phyloP scores from a whole-genome alignment of 2,329 filamentous ascomycete genomes.

The Venturiaceae sp. region DNA sequence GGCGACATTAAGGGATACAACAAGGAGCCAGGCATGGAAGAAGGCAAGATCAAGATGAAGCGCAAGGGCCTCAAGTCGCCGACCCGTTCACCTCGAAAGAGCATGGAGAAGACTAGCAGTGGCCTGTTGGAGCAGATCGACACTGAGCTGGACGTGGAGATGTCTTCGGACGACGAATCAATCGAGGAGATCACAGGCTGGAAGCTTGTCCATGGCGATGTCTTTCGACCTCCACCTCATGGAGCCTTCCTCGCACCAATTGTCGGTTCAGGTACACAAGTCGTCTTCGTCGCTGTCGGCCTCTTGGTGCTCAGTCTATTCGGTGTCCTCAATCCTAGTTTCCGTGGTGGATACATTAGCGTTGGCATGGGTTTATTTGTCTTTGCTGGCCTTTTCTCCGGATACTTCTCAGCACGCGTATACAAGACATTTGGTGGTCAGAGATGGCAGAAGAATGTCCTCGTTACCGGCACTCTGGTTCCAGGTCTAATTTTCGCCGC shows the following conservation, averaged over 20 bases:
- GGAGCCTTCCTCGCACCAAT: slow-evolving; percentile 69
- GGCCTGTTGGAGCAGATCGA: slow-evolving; percentile 56
- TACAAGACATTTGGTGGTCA: slow-evolving; percentile 76
- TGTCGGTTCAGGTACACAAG: slow-evolving; percentile 76
- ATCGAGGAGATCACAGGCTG: slow-evolving; percentile 77
- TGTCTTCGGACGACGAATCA: slow-evolving; percentile 59
- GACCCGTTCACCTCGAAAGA: slow-evolving; percentile 32
- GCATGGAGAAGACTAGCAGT: slow-evolving; percentile 39
- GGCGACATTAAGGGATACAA: slow-evolving; percentile 64
- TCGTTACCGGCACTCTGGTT: slow-evolving; percentile 65
- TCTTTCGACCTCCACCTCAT: slow-evolving; percentile 64
- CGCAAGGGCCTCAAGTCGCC: slow-evolving; percentile 37
- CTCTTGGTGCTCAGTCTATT: slow-evolving; percentile 64
- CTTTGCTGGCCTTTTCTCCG: slow-evolving; percentile 73
- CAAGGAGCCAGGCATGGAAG: slow-evolving; percentile 55
- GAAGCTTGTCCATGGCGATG: slow-evolving; percentile 83
- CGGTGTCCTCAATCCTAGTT: slow-evolving; percentile 74
- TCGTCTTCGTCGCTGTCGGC: slow-evolving; percentile 71
- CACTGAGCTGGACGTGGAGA: slow-evolving; percentile 38
- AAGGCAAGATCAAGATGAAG: slow-evolving; percentile 51
- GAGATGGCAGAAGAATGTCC: slow-evolving; percentile 64
- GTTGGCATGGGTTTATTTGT: slow-evolving; percentile 76
- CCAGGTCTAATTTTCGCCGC: slow-evolving; percentile 67
- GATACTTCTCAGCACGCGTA: slow-evolving; percentile 75
- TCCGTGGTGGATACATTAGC: slow-evolving; percentile 81